Percentiles rank a stretch among this genome's conserved stretches.
These are phyloP conservation scores for Ustilago crameri DNA, from an alignment of 1,284 basidiomycete genomes.

Conservation along the genomic window DNA sequence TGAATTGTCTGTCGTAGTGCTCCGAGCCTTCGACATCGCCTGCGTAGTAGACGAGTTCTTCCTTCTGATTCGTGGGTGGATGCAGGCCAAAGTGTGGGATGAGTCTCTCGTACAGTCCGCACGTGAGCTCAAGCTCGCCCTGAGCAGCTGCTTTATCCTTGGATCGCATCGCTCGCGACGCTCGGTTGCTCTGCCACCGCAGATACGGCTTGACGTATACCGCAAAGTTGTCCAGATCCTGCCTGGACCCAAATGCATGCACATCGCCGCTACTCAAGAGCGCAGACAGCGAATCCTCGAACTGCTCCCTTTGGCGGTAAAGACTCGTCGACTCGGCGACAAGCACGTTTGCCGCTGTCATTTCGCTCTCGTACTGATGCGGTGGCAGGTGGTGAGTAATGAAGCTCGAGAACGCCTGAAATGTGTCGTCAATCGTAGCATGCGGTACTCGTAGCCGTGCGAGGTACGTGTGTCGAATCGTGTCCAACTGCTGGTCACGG, in stretches of 20 bases:
- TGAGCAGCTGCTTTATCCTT: constrained; percentile 44
- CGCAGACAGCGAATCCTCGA: constrained; percentile 37
- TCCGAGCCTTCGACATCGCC: constrained; percentile 25
- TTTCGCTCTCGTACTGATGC: constrained; percentile 56
- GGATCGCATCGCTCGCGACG: constrained; percentile 24
- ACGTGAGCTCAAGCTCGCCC: constrained; percentile 26
- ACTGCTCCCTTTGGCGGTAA: constrained; percentile 34
- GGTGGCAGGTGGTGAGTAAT: constrained; percentile 52
- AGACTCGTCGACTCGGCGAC: constrained; percentile 34
- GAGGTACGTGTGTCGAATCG: constrained; percentile 49
- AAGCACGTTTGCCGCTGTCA: constrained; percentile 50
- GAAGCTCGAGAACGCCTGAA: constrained; percentile 57
- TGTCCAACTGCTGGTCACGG: constrained; percentile 34
- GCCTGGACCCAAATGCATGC: constrained; percentile 16
- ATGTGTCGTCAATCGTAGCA: constrained; percentile 46
- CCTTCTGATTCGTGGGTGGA: constrained; percentile 26
- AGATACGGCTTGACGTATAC: constrained; percentile 45
- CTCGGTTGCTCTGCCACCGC: constrained; percentile 39
- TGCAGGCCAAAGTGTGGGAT: constrained; percentile 36
- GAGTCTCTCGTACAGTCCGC: constrained; percentile 37
- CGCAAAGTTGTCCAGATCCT: constrained; percentile 22
- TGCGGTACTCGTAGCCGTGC: constrained; percentile 56
- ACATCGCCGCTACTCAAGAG: constrained; percentile 1
- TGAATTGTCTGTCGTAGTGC: constrained; percentile 24
- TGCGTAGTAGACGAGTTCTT: constrained; percentile 31